A percentile compares a stretch with the other conserved stretches of the same genome.
Conservation (phyloP, 2,329 filamentous ascomycete genomes). For the Seiridium cupressi region DNA sequence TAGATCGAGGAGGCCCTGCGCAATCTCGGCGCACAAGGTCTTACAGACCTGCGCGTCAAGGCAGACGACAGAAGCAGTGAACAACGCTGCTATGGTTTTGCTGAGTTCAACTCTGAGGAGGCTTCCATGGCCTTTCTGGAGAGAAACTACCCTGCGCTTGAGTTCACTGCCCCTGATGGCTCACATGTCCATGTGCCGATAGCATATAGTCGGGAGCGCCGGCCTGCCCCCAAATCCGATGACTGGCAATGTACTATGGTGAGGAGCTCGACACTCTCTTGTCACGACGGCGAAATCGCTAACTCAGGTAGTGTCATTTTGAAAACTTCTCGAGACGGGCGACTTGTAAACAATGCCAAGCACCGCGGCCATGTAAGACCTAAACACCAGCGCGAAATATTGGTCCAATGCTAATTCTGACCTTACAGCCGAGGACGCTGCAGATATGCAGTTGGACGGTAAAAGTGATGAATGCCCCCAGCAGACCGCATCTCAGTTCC, state of each 20-base stretch:
- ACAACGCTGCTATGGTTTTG: slow-evolving; percentile 33
- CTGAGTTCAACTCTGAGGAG: slow-evolving; percentile 37
- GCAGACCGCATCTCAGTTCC: slow-evolving; percentile 67
- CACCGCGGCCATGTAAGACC: slow-evolving; percentile 28
- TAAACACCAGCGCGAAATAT: background rate
- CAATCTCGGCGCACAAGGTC: slow-evolving; percentile 25
- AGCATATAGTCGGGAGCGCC: slow-evolving; percentile 33
- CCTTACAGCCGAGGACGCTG: slow-evolving; percentile 22
- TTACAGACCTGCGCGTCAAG: slow-evolving; percentile 30
- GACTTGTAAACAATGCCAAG: slow-evolving; percentile 33
- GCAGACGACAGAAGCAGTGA: slow-evolving; percentile 26
- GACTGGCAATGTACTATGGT: slow-evolving; percentile 40
- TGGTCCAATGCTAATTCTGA: background rate
- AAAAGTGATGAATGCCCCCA: slow-evolving; percentile 45
- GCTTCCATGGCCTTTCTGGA: slow-evolving; percentile 39
- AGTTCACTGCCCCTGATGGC: slow-evolving; percentile 29
- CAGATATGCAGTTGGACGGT: slow-evolving; percentile 42
- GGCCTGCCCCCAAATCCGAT: slow-evolving; percentile 29
- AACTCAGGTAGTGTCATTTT: slow-evolving; percentile 26
- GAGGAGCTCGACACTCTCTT: slow-evolving; percentile 9
- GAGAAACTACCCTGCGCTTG: slow-evolving; percentile 32
- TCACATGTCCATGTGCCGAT: slow-evolving; percentile 30
- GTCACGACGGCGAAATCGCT: background rate
- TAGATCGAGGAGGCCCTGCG: slow-evolving; percentile 28
- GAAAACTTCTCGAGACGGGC: slow-evolving; percentile 32